phyloP scores from a whole-genome alignment of 345 rosid genomes.

The Carallia brachiata region DNA sequence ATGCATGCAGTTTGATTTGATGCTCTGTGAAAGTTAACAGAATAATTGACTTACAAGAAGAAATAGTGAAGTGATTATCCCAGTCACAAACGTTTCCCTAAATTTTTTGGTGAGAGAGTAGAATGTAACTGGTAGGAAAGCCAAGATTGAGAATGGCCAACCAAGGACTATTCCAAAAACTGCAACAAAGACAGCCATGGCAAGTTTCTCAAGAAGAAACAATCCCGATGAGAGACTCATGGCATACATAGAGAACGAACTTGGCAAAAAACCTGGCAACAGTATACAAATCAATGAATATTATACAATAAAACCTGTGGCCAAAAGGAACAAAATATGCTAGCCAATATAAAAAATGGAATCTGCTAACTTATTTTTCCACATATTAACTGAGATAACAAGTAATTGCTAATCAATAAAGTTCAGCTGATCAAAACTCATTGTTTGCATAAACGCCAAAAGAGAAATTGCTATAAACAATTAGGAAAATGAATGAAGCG shows the following conservation, averaged over 20 bases:
- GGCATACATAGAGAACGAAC: conserved; percentile 98
- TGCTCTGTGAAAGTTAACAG: conserved; percentile 1
- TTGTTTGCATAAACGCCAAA: background rate
- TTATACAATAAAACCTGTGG: background rate
- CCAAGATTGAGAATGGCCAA: conserved; percentile 95
- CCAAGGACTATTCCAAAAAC: conserved; percentile 85
- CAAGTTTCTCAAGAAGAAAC: conserved; percentile 75
- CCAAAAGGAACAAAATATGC: background rate
- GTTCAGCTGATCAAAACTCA: background rate
- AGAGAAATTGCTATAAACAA: background rate
- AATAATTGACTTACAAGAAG: conserved; percentile 56
- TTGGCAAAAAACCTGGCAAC: conserved; percentile 83
- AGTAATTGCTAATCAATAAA: background rate
- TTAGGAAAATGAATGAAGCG: background rate
- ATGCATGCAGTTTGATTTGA: conserved; percentile 7
- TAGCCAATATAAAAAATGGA: background rate
- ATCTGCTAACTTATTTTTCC: too few relatives aligned
- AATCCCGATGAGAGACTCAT: conserved; percentile 91
- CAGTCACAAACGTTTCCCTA: conserved; percentile 63
- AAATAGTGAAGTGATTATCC: conserved; percentile 55
- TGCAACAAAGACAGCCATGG: conserved; percentile 72
- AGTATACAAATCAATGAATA: background rate
- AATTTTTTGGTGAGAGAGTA: conserved; percentile 66
- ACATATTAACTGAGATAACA: background rate
- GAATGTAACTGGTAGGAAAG: conserved; percentile 74